Conservation (phyloP, 768 basidiomycete genomes). For the Gautieria morchelliformis region DNA sequence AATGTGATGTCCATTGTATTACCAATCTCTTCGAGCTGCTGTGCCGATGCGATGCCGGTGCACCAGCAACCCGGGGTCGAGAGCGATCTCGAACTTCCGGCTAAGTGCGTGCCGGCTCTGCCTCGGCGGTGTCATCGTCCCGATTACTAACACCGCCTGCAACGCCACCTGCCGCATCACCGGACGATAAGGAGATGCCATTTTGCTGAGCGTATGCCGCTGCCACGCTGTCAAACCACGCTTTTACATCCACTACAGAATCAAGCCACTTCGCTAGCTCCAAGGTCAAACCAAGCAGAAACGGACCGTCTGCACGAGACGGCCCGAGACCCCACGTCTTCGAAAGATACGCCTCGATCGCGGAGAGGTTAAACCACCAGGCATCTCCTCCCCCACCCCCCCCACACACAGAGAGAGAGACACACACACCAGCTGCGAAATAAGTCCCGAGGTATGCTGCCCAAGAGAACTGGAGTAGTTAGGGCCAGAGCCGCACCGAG, state of each 20-base stretch:
- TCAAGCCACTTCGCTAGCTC: conserved; percentile 91
- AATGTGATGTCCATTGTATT: too few species aligned
- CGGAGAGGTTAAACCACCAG: conserved; percentile 95
- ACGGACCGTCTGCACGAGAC: conserved; percentile 78
- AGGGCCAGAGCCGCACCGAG: conserved; percentile 74
- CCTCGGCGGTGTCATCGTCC: too few species aligned
- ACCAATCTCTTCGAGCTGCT: too few species aligned
- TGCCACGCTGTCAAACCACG: conserved; percentile 85
- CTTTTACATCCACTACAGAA: conserved; percentile 85
- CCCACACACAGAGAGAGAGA: too few species aligned
- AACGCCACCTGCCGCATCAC: conserved; percentile 45
- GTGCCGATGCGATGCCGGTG: too few species aligned
- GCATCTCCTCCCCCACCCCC: conserved; percentile 98
- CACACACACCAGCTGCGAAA: conserved; percentile 86
- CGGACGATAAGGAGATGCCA: conserved; percentile 72
- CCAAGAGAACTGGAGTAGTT: conserved; percentile 84
- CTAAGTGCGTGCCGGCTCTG: too few species aligned
- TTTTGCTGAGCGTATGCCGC: conserved; percentile 79
- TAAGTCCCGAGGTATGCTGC: conserved; percentile 84
- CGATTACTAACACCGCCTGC: too few species aligned
- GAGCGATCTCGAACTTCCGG: too few species aligned
- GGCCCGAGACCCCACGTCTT: conserved; percentile 97
- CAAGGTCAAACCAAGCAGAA: conserved; percentile 83
- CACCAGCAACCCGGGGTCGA: too few species aligned
- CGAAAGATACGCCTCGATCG: conserved; percentile 79